Evolutionary conservation across 495 filamentous ascomycete species (phyloP), one percentile per base, ranked within the genome.

Genomic region (Xylaria venustula): DNA sequence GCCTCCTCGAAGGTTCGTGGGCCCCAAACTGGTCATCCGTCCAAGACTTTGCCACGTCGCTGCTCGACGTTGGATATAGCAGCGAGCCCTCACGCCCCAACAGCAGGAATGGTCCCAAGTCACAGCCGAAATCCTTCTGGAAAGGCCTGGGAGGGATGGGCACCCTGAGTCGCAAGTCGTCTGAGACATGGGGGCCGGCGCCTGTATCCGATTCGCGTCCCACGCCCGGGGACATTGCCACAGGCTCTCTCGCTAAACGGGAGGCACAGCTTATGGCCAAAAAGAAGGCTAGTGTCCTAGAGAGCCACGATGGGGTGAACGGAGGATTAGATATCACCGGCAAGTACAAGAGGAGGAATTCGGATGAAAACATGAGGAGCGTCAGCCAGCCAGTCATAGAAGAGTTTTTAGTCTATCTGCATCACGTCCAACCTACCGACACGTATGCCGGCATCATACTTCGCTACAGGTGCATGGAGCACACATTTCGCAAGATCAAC

Each of bases 401-500:
- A 52, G 90, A 92, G 42, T 83, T 87, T 19, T 70, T 97, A 55
- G 93, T 91, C 14, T 98, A 98, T 73, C 78, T 98, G 22, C 94
- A 98, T 73, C 87, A 87, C 59, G 93, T 98, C 2, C 84, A 85
- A 58, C 80, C 87, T 4, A 81, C 81, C 30, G 95, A 98, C 68
- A 97, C 90, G 12, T 85, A 97, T 58, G 91, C 91, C 1, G 93
- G 94, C 2, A 87, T 98, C 19, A 89, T 90, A 25, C 90, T 98
- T 44, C 89, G 86, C 61, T 98, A 94, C 73, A 89, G 89, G 63
- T 97, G 92, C 66, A 84, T 88, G 60, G 81, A 89, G 46, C 86
- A 89, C 26, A 79, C 90, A 0, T 89, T 98, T 58, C 77, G 89
- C 23, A 92, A 91, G 69, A 89, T 91, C 25, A 98, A 98, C 68